Percentiles rank a stretch among this genome's conserved stretches.
These are phyloP conservation scores for Heliamphora pulchella DNA, from an alignment of 179 eudicot species.

Conservation along the genomic window DNA sequence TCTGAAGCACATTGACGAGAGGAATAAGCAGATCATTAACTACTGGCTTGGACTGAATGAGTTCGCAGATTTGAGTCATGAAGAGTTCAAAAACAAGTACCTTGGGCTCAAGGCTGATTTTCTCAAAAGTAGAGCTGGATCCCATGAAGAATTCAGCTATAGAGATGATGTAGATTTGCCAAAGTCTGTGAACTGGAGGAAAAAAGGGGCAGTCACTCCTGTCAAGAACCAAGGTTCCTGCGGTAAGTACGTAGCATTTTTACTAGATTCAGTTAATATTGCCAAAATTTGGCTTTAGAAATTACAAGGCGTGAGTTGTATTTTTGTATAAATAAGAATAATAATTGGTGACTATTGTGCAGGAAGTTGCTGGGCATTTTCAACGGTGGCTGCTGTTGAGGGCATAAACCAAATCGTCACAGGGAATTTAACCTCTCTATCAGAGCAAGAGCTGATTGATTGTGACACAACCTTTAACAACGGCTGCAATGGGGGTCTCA, in stretches of 20 bases:
- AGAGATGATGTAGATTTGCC: constrained; percentile 40
- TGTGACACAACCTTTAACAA: constrained; percentile 51
- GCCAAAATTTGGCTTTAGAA: too few relatives aligned
- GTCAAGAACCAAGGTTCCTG: constrained; percentile 71
- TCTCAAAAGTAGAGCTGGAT: constrained; percentile 10
- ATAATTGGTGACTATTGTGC: background rate
- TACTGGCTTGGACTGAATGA: constrained; percentile 79
- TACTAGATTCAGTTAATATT: too few relatives aligned
- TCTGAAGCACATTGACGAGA: constrained; percentile 80
- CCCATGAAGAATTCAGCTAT: constrained; percentile 38
- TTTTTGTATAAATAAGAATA: too few relatives aligned
- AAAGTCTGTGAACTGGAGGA: constrained; percentile 64
- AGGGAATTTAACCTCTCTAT: constrained; percentile 51
- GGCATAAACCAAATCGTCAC: constrained; percentile 72
- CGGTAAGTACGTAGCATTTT: constrained; percentile 38
- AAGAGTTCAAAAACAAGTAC: constrained; percentile 55
- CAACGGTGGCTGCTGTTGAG: constrained; percentile 72
- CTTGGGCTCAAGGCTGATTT: constrained; percentile 38
- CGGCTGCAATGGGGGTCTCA: constrained; percentile 69
- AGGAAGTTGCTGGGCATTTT: constrained; percentile 89
- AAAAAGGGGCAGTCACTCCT: constrained; percentile 51
- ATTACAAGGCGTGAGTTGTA: too few relatives aligned
- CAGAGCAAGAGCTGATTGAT: constrained; percentile 65
- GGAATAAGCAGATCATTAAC: constrained; percentile 48
- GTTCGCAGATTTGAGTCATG: constrained; percentile 65